phyloP scores from a whole-genome alignment of 768 basidiomycete genomes.

The Naganishia vaughanmartiniae region DNA sequence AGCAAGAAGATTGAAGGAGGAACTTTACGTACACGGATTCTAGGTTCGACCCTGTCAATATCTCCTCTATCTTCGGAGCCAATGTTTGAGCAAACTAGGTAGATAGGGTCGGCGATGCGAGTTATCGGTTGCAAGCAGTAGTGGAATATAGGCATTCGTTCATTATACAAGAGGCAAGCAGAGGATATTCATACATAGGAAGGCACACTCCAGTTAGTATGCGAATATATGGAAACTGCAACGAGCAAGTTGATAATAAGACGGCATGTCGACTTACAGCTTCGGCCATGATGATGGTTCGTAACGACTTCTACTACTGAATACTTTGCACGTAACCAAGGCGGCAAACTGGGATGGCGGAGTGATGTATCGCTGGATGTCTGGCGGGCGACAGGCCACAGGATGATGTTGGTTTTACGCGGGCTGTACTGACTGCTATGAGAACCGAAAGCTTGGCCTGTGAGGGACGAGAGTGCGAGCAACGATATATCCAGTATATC shows the following conservation, averaged over 20 bases:
- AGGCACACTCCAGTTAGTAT: neutral
- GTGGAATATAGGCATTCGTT: neutral
- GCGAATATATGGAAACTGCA: neutral
- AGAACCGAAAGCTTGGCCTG: neutral
- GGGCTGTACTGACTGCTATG: neutral
- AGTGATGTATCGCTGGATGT: too few species aligned
- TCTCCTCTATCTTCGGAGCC: constrained; percentile 38
- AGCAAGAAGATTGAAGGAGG: neutral
- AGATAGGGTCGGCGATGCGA: neutral
- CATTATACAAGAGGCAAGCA: too few species aligned
- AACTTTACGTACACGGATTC: constrained; percentile 27
- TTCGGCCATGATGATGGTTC: constrained; percentile 2
- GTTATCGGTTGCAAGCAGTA: neutral
- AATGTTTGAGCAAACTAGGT: constrained; percentile 35
- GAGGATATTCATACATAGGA: too few species aligned
- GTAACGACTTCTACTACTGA: neutral
- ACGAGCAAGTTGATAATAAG: neutral
- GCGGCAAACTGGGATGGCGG: neutral
- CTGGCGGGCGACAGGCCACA: neutral
- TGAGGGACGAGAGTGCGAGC: neutral
- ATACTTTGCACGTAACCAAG: neutral
- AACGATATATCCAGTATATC: constrained; percentile 8
- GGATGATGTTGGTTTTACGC: neutral
- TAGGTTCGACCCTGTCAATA: constrained; percentile 33
- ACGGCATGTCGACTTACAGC: neutral